Evolutionary conservation across 73 alveolate species (phyloP).

Genomic region (Paraurostyla sp.): DNA sequence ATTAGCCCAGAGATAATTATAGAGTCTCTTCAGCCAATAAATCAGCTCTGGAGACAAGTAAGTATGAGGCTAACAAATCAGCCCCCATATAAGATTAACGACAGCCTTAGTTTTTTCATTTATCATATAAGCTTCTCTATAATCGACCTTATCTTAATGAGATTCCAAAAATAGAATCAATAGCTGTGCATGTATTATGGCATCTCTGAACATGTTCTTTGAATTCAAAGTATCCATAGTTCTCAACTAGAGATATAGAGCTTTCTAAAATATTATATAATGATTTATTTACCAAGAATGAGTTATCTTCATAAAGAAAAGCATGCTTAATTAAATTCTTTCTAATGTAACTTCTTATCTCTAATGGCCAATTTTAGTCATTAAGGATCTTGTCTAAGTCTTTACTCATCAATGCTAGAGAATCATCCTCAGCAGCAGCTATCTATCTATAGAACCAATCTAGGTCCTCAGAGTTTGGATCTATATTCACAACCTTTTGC

Average conservation of each 20-base stretch:
- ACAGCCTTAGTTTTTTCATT: constrained; percentile 21
- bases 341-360: not conserved
- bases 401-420: not conserved
- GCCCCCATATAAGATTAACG: not conserved
- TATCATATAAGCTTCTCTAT: constrained; percentile 15
- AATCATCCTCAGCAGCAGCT: not conserved
- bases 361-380: constrained; percentile 50
- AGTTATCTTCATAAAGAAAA: not conserved
- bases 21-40: constrained; percentile 38
- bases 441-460: constrained; percentile 1
- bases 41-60: not conserved
- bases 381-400: not conserved
- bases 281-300: constrained; percentile 1
- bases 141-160: not conserved
- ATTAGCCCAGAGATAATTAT: not conserved
- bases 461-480: not conserved
- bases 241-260: constrained; percentile 19
- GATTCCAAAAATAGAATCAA: not conserved
- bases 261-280: constrained; percentile 24
- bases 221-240: not conserved
- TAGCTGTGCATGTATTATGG: not conserved
- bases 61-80: not conserved
- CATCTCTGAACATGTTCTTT: not conserved
- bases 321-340: not conserved
- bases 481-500: not conserved